Conservation (phyloP, 306 rosid species). For the Malus asiatica region DNA sequence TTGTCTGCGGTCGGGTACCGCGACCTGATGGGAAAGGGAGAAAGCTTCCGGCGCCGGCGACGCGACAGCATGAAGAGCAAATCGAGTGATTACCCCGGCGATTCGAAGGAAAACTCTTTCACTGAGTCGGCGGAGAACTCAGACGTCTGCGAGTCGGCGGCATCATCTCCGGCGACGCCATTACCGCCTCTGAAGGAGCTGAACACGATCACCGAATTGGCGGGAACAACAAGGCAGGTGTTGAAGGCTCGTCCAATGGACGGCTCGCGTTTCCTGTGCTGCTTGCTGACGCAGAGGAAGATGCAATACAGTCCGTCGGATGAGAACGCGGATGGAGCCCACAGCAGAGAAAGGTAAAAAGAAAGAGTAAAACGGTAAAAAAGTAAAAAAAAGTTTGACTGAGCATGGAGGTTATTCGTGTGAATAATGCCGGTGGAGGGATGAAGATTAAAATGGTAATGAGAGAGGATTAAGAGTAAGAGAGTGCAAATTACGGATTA, state of each 20-base stretch:
- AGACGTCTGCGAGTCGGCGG: neutral
- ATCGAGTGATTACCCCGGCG: conserved; percentile 38
- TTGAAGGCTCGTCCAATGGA: conserved; percentile 10
- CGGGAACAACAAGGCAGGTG: conserved; percentile 37
- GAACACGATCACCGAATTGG: conserved; percentile 51
- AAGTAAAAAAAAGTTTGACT: neutral
- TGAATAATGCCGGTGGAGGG: neutral
- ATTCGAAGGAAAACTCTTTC: conserved; percentile 14
- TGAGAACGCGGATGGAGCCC: neutral
- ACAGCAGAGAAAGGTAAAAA: conserved; percentile 12
- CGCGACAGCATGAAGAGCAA: conserved; percentile 5
- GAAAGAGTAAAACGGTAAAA: neutral
- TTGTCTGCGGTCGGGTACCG: conserved; percentile 58
- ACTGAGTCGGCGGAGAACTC: conserved; percentile 21
- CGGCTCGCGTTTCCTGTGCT: conserved; percentile 57
- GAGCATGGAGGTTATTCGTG: neutral
- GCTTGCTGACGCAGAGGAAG: conserved; percentile 40
- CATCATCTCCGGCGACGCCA: conserved; percentile 38
- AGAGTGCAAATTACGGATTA: neutral
- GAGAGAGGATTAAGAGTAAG: neutral
- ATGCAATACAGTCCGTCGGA: conserved; percentile 13
- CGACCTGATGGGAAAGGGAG: conserved; percentile 69
- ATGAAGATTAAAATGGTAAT: neutral
- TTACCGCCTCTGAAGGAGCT: conserved; percentile 48
- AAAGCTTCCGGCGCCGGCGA: conserved; percentile 20